phyloP scores from a whole-genome alignment of 345 rosid genomes.

The Streptanthus diversifolius region DNA sequence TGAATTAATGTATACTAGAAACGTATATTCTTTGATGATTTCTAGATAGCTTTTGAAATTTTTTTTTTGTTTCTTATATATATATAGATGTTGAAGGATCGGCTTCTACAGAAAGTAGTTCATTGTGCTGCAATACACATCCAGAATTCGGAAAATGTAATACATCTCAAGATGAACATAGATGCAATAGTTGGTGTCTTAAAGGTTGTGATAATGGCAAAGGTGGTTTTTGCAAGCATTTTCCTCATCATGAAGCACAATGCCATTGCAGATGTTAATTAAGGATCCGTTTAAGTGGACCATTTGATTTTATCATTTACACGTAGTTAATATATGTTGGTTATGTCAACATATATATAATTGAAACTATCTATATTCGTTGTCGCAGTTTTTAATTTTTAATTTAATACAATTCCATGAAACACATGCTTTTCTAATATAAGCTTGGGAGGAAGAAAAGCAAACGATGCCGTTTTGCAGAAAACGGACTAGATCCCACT shows the following conservation, averaged over 20 bases:
- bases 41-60: no score
- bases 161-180: not conserved
- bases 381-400: not conserved
- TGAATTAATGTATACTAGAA: not conserved
- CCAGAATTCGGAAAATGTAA: not conserved
- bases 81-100: not conserved
- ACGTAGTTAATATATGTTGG: not conserved
- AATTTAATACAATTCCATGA: no score
- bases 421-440: no score
- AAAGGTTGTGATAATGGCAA: conserved; percentile 6
- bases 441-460: no score
- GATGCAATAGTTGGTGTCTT: conserved; percentile 14
- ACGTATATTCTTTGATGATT: no score
- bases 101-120: not conserved
- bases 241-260: not conserved
- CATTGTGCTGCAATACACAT: conserved; percentile 14
- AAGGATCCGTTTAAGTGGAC: not conserved
- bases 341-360: not conserved
- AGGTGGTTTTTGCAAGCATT: conserved; percentile 16
- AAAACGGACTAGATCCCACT: not conserved
- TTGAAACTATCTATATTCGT: not conserved
- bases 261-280: conserved; percentile 7
- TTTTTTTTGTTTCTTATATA: no score
- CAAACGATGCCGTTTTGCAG: no score
- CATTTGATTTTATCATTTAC: not conserved